phyloP scores from a whole-genome alignment of 176 grass and related monocot genomes.

The Ensete glaucum region DNA sequence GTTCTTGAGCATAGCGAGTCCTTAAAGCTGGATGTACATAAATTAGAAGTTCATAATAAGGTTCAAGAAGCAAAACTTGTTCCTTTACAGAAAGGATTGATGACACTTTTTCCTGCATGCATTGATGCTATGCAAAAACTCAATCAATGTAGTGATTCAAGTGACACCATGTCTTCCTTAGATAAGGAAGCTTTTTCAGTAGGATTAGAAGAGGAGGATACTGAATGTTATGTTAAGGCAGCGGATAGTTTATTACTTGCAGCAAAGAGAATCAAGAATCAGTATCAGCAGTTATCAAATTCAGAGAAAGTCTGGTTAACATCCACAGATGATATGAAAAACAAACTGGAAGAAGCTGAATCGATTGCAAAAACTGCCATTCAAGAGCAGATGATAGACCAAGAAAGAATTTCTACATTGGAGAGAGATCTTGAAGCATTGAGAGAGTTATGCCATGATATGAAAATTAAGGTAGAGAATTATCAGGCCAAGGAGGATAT shows the following conservation, averaged over 20 bases:
- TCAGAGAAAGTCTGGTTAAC: constrained; percentile 29
- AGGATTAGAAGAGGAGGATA: constrained; percentile 34
- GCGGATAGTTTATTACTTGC: constrained; percentile 40
- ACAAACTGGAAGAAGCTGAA: constrained; percentile 51
- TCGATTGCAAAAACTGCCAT: constrained; percentile 50
- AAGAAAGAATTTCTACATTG: constrained; percentile 47
- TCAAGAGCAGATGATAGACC: constrained; percentile 36
- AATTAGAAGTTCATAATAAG: constrained; percentile 41
- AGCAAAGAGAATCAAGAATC: constrained; percentile 31
- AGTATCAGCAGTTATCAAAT: constrained; percentile 23
- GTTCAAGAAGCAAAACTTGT: constrained; percentile 53
- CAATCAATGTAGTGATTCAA: constrained; percentile 27
- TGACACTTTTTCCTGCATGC: constrained; percentile 48
- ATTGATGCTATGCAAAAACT: constrained; percentile 44
- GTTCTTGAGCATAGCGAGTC: constrained; percentile 45
- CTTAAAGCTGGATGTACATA: constrained; percentile 58
- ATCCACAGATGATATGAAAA: constrained; percentile 42
- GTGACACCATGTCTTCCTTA: constrained; percentile 32
- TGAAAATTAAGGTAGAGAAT: constrained; percentile 50
- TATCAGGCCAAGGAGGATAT: constrained; percentile 47
- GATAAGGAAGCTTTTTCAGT: constrained; percentile 26
- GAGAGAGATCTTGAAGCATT: constrained; percentile 61
- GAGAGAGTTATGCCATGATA: constrained; percentile 41
- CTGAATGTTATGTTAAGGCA: constrained; percentile 29
- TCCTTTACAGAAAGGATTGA: constrained; percentile 42